These are phyloP conservation scores for Tephrocybe sp. DNA, from an alignment of 768 basidiomycete genomes.

Conservation along the genomic window DNA sequence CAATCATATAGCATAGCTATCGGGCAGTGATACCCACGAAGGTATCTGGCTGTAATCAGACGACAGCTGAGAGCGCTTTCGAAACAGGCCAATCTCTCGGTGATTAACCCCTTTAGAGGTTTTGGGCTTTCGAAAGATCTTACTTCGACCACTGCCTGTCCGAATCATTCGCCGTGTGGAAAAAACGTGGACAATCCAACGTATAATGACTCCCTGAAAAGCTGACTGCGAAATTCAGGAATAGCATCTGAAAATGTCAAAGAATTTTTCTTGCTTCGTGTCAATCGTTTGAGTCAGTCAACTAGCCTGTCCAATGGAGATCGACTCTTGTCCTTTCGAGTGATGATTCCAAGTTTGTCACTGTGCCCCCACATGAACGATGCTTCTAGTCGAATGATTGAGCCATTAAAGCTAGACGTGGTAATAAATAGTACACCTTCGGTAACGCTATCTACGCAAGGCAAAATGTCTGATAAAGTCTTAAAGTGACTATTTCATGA, in stretches of 20 bases:
- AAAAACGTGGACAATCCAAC: conserved; percentile 12
- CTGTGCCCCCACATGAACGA: conserved; percentile 2
- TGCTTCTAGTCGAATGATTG: conserved; percentile 2
- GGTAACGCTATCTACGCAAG: neutral
- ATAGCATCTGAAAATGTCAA: no score
- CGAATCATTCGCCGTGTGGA: no score
- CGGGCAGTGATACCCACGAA: neutral
- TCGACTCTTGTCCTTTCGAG: conserved; percentile 6
- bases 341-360: no score
- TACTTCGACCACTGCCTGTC: no score
- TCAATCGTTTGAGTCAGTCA: conserved; percentile 1
- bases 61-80: neutral
- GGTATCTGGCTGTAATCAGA: neutral
- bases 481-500: neutral
- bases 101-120: neutral
- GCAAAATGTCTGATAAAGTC: neutral
- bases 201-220: neutral
- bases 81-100: conserved; percentile 7
- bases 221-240: no score
- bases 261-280: conserved; percentile 5
- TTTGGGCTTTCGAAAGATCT: neutral
- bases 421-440: neutral
- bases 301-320: no score
- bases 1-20: neutral
- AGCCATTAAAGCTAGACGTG: neutral